A percentile compares a stretch with the other conserved stretches of the same genome.
phyloP scores from a whole-genome alignment of 2,329 filamentous ascomycete genomes.

The Ophiostoma angusticollis region DNA sequence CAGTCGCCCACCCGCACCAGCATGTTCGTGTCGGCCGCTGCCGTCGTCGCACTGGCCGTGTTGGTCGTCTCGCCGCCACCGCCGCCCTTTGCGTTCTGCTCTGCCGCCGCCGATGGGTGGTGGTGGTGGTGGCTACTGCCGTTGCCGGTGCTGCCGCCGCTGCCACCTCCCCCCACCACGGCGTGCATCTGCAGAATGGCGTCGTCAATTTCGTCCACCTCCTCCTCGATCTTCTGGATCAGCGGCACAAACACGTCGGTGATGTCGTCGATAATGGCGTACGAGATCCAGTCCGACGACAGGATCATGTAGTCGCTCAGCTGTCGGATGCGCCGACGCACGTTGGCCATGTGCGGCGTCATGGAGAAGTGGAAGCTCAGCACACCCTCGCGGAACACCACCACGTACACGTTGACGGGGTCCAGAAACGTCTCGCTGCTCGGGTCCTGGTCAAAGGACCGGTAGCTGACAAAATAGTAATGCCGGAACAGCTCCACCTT shows the following conservation, averaged over 20 bases:
- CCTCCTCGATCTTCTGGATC: conserved; percentile 85
- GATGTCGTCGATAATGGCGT: conserved; percentile 95
- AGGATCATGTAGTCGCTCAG: conserved; percentile 86
- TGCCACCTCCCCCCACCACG: conserved; percentile 26
- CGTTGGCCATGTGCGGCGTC: conserved; percentile 91
- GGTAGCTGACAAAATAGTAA: conserved; percentile 98
- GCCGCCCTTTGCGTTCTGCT: conserved; percentile 22
- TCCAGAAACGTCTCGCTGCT: conserved; percentile 84
- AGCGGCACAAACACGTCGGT: conserved; percentile 91
- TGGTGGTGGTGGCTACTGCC: conserved; percentile 22
- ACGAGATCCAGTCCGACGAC: conserved; percentile 95
- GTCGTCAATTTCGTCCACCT: conserved; percentile 95
- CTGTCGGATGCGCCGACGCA: conserved; percentile 84
- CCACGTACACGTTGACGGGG: conserved; percentile 93
- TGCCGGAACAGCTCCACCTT: conserved; percentile 96
- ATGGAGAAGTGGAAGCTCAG: conserved; percentile 96
- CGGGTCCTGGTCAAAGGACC: conserved; percentile 90
- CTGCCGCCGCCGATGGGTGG: too few relatives aligned
- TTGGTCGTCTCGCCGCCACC: conserved; percentile 31
- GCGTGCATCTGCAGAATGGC: conserved; percentile 74
- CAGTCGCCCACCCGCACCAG: conserved; percentile 84
- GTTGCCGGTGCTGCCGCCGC: conserved; percentile 8
- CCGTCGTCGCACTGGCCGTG: conserved; percentile 5
- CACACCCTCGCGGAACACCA: conserved; percentile 91
- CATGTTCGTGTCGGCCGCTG: conserved; percentile 43